These are phyloP conservation scores for Ustilago lituana DNA, from an alignment of 1,284 basidiomycete genomes.

Conservation along the genomic window DNA sequence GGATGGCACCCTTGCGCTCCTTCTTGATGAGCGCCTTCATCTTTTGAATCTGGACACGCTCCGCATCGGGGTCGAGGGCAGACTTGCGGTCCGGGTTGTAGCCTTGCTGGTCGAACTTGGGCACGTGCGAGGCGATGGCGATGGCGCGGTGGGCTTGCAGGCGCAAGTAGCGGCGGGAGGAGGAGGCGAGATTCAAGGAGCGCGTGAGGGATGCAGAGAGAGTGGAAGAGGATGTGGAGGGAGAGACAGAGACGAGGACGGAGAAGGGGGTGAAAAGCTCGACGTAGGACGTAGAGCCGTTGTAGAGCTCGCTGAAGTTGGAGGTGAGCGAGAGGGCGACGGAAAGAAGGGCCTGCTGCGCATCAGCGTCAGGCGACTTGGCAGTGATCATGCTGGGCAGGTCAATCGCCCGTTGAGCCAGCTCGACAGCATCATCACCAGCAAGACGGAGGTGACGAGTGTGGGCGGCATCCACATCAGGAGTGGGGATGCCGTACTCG, in stretches of 20 bases:
- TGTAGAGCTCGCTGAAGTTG: slow-evolving; percentile 57
- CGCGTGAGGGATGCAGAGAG: slow-evolving; percentile 70
- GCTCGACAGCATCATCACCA: slow-evolving; percentile 11
- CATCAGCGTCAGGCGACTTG: background rate
- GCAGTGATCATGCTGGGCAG: slow-evolving; percentile 31
- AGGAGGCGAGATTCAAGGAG: slow-evolving; percentile 76
- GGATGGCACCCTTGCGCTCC: slow-evolving; percentile 94
- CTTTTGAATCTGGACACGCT: slow-evolving; percentile 86
- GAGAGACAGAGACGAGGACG: slow-evolving; percentile 30
- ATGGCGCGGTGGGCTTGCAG: slow-evolving; percentile 96
- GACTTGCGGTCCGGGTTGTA: slow-evolving; percentile 81
- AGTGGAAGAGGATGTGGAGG: slow-evolving; percentile 27
- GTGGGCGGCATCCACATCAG: slow-evolving; percentile 54
- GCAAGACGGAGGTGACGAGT: slow-evolving; percentile 33
- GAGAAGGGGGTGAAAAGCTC: slow-evolving; percentile 62
- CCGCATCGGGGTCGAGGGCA: slow-evolving; percentile 86
- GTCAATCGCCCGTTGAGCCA: slow-evolving; percentile 15
- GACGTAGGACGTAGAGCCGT: slow-evolving; percentile 54
- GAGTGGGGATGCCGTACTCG: slow-evolving; percentile 61
- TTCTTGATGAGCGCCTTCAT: slow-evolving; percentile 90
- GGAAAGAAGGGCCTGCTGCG: slow-evolving; percentile 29
- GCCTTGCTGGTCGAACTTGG: slow-evolving; percentile 85
- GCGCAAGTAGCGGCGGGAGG: slow-evolving; percentile 80
- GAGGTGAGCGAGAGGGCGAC: slow-evolving; percentile 38
- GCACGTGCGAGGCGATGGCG: slow-evolving; percentile 89